These are phyloP conservation scores for Podila clonocystis DNA, from an alignment of 192 early-diverging fungal genomes.

Conservation along the genomic window DNA sequence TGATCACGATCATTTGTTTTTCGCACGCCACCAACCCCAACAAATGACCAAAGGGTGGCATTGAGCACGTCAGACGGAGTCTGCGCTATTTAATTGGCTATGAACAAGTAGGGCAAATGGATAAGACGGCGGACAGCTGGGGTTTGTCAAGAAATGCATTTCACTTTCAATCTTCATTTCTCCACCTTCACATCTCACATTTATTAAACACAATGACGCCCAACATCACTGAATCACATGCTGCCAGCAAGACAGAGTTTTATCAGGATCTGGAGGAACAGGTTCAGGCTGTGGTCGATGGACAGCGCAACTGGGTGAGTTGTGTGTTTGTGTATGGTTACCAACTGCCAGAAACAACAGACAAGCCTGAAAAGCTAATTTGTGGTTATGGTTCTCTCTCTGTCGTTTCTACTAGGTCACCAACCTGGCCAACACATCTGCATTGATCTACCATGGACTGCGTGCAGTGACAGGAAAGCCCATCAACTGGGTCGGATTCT, in stretches of 20 bases:
- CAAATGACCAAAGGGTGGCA: no score
- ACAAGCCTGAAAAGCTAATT: neutral
- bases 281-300: conserved; percentile 72
- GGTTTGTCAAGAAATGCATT: no score
- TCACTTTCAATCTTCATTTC: conserved; percentile 2
- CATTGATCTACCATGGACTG: conserved; percentile 82
- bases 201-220: conserved; percentile 20
- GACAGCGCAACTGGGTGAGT: conserved; percentile 66
- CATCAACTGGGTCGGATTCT: conserved; percentile 87
- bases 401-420: conserved; percentile 57
- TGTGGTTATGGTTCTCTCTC: neutral
- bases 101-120: no score
- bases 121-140: no score
- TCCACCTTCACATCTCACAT: neutral
- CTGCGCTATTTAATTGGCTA: no score
- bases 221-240: conserved; percentile 26
- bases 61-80: no score
- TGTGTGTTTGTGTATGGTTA: neutral
- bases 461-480: conserved; percentile 73
- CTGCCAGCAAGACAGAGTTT: conserved; percentile 70
- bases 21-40: no score
- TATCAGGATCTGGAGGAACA: conserved; percentile 71
- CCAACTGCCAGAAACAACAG: neutral
- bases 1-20: no score
- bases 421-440: conserved; percentile 84